Evolutionary conservation across 2,329 filamentous ascomycete species (phyloP).

Genomic region (Grosmannia clavigera): DNA sequence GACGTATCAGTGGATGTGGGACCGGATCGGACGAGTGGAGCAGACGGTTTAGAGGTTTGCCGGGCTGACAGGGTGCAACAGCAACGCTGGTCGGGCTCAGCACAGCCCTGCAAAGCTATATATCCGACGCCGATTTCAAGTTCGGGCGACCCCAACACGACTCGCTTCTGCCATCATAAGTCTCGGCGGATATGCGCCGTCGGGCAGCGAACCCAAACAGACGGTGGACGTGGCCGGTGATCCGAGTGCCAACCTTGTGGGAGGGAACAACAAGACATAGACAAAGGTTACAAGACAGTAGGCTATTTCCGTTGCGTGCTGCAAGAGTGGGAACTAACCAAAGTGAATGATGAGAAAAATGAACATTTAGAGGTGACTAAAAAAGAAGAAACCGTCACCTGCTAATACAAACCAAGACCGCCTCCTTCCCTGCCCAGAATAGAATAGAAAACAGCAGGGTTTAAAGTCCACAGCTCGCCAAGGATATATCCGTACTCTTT

Average conservation of each 20-base stretch:
- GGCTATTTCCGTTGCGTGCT: not conserved
- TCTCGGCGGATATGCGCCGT: conserved; percentile 20
- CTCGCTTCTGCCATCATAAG: conserved; percentile 15
- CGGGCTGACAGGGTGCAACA: conserved; percentile 18
- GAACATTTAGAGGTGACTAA: not conserved
- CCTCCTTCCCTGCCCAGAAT: not conserved
- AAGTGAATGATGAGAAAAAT: not conserved
- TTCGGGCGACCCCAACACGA: conserved; percentile 26
- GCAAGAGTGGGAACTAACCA: not conserved
- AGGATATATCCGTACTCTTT: conserved; percentile 1
- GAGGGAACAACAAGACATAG: conserved; percentile 5
- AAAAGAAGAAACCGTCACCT: not conserved
- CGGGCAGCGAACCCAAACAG: conserved; percentile 13
- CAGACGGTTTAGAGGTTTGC: conserved; percentile 20
- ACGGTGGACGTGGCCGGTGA: conserved; percentile 5
- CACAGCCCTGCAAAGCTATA: conserved; percentile 26
- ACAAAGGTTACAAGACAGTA: too few relatives aligned
- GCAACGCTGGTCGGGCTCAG: conserved; percentile 20
- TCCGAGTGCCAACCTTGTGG: conserved; percentile 11
- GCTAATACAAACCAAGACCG: not conserved
- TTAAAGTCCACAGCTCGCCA: not conserved
- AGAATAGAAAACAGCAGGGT: not conserved
- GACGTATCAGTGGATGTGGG: conserved; percentile 23
- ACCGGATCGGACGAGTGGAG: conserved; percentile 19
- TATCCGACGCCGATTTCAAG: conserved; percentile 24